These are phyloP conservation scores for Cucumis melo DNA, from an alignment of 306 rosid genomes.

Conservation along the genomic window DNA sequence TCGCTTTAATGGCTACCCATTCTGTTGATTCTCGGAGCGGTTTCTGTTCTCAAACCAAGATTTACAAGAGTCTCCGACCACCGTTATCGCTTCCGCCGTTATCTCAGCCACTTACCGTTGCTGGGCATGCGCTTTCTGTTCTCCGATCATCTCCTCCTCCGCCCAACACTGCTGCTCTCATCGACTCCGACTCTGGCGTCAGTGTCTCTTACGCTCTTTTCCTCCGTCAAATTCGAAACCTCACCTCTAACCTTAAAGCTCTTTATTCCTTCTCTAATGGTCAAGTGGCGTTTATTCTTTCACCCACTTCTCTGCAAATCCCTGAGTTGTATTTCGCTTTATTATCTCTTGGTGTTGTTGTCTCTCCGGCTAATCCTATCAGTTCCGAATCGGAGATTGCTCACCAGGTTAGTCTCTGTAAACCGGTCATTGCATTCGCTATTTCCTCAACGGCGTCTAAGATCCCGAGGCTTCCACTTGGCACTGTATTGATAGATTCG, in stretches of 20 bases:
- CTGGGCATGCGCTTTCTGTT: conserved; percentile 35
- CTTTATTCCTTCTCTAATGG: conserved; percentile 34
- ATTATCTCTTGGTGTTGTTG: conserved; percentile 41
- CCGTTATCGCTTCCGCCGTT: conserved; percentile 40
- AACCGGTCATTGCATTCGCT: conserved; percentile 54
- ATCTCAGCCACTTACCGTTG: conserved; percentile 41
- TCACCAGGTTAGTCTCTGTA: conserved; percentile 36
- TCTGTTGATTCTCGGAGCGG: conserved; percentile 40
- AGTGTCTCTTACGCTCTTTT: conserved; percentile 38
- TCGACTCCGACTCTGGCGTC: conserved; percentile 39
- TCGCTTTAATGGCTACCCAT: conserved; percentile 4
- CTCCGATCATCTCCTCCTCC: conserved; percentile 20
- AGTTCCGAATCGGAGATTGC: conserved; percentile 45
- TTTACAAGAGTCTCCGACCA: conserved; percentile 63
- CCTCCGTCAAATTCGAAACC: conserved; percentile 44
- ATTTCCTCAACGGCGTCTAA: conserved; percentile 20
- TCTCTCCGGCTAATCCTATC: conserved; percentile 67
- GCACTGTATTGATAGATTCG: conserved; percentile 37
- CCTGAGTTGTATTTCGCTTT: conserved; percentile 73
- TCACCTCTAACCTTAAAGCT: conserved; percentile 20
- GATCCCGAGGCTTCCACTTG: conserved; percentile 3
- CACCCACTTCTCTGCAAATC: conserved; percentile 44
- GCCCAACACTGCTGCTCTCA: conserved; percentile 23
- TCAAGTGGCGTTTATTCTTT: conserved; percentile 63
- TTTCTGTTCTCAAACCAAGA: conserved; percentile 29